A percentile compares a stretch with the other conserved stretches of the same genome.
These are phyloP conservation scores for Ophiostoma ulmi DNA, from an alignment of 2,329 filamentous ascomycete species.

Conservation along the genomic window DNA sequence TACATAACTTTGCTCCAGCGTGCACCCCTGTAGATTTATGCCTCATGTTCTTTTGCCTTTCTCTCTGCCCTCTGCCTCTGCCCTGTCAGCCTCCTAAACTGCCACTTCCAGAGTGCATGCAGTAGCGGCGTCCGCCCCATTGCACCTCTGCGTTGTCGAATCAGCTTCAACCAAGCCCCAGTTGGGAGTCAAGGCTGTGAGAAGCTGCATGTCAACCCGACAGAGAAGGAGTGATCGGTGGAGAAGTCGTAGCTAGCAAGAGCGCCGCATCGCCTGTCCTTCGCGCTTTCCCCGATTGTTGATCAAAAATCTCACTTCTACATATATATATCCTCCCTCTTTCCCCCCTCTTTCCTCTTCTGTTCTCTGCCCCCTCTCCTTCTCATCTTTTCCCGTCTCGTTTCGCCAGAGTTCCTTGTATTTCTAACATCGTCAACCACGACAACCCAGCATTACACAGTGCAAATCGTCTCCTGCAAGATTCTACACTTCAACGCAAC, in stretches of 20 bases:
- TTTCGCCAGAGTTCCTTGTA: neutral
- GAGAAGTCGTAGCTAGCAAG: neutral
- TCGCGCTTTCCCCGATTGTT: conserved; percentile 8
- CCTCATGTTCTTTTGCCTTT: neutral
- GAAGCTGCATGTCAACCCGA: neutral
- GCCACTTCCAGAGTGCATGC: conserved; percentile 5
- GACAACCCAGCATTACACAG: neutral
- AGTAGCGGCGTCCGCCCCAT: conserved; percentile 7
- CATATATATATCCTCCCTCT: neutral
- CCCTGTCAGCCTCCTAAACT: neutral
- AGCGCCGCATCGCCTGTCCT: neutral
- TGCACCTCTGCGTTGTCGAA: neutral
- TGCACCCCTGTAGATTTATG: neutral
- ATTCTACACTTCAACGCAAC: neutral
- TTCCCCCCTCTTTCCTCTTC: neutral
- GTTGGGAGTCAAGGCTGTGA: conserved; percentile 6
- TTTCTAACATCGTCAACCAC: neutral
- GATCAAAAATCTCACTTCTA: conserved; percentile 5
- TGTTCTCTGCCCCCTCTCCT: neutral
- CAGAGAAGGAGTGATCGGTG: neutral
- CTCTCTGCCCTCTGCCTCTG: neutral
- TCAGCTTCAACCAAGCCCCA: neutral
- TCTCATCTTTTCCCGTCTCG: neutral
- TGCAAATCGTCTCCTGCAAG: neutral
- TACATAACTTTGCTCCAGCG: neutral